Evolutionary conservation across 306 rosid species (phyloP).

Genomic region (Myrica gale): DNA sequence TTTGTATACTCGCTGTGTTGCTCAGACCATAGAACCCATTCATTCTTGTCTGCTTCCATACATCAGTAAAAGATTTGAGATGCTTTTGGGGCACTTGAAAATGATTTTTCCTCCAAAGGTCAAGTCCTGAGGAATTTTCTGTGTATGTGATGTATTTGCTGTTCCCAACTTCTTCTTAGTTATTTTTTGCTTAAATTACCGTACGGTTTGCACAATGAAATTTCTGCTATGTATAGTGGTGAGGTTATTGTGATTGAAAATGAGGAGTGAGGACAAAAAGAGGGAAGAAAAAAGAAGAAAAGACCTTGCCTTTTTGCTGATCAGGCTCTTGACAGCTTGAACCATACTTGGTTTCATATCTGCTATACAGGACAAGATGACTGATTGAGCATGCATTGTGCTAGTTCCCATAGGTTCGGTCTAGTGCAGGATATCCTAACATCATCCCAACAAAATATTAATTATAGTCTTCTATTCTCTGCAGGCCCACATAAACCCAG

Average conservation of each 20-base stretch:
- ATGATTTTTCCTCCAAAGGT: not conserved
- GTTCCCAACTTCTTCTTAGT: not conserved
- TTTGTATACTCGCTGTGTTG: not conserved
- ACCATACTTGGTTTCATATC: no score
- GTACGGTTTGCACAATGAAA: not conserved
- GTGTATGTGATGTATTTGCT: not conserved
- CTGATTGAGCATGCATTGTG: not conserved
- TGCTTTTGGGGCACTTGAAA: conserved; percentile 3
- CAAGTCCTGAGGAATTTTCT: not conserved
- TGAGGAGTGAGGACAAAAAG: not conserved
- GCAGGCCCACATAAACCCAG: conserved; percentile 52
- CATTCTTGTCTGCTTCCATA: not conserved
- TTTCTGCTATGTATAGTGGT: not conserved
- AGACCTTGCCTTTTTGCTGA: not conserved
- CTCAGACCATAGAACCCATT: not conserved
- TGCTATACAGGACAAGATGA: not conserved
- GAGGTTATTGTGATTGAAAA: not conserved
- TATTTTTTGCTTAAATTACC: not conserved
- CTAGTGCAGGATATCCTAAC: conserved; percentile 10
- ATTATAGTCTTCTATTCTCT: conserved; percentile 24
- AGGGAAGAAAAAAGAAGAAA: no score
- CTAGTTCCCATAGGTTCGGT: not conserved
- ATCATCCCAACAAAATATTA: not conserved
- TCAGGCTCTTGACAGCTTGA: no score
- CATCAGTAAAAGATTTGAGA: not conserved